Conservation (phyloP, 768 basidiomycete genomes). For the Tricholoma hemisulphureum region DNA sequence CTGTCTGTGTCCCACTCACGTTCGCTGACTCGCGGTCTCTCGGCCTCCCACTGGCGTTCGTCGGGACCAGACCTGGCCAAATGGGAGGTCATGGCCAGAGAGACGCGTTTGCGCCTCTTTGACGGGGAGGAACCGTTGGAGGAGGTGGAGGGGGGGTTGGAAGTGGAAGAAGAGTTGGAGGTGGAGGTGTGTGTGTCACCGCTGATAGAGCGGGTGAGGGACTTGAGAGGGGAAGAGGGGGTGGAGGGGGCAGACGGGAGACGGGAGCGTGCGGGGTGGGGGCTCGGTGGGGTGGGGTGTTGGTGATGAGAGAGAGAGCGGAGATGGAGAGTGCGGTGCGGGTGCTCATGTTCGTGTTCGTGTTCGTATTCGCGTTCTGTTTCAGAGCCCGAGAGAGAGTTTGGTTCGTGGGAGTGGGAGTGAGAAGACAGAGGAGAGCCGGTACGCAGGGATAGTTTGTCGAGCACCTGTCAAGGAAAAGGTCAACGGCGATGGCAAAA, state of each 20-base stretch:
- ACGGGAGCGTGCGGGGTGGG: conserved; percentile 33
- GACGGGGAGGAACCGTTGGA: conserved; percentile 8
- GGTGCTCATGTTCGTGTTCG: too few relatives aligned
- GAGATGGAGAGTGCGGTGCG: conserved; percentile 20
- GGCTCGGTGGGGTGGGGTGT: conserved; percentile 8
- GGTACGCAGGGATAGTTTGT: conserved; percentile 64
- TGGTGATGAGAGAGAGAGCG: conserved; percentile 13
- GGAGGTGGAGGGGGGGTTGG: background rate
- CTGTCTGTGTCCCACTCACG: conserved; percentile 1
- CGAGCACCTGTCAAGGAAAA: conserved; percentile 49
- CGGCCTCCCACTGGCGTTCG: too few relatives aligned
- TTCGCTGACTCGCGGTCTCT: too few relatives aligned
- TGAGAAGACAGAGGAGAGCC: conserved; percentile 23
- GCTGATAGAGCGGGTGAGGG: conserved; percentile 5
- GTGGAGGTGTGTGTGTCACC: background rate
- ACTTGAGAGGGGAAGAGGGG: conserved; percentile 34
- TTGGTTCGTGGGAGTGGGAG: conserved; percentile 19
- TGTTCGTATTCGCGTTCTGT: conserved; percentile 67
- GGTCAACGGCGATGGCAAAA: conserved; percentile 16
- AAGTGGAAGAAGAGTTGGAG: background rate
- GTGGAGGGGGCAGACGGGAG: conserved; percentile 52
- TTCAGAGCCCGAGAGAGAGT: conserved; percentile 68
- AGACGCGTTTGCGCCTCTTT: conserved; percentile 12
- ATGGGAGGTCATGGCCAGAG: conserved; percentile 1
- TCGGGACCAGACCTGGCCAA: background rate